Conservation (phyloP, 768 basidiomycete species). For the Podaxis sp. region DNA sequence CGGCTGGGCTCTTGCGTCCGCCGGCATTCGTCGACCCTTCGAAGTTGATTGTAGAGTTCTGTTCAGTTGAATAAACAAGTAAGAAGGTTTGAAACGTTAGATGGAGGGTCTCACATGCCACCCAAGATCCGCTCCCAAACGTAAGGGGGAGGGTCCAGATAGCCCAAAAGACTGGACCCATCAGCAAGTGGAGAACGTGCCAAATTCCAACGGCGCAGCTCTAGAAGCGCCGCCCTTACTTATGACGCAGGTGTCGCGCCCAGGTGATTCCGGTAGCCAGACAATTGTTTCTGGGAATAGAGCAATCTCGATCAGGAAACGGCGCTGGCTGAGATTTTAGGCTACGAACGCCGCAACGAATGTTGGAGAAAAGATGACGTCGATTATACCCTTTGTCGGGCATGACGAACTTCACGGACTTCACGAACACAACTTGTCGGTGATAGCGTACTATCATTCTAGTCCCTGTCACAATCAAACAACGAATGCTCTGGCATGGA, state of each 20-base stretch:
- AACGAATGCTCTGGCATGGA: slow-evolving; percentile 51
- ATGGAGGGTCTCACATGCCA: not conserved
- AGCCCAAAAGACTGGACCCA: not conserved
- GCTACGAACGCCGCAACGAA: not conserved
- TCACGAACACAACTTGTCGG: not conserved
- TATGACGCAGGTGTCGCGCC: not conserved
- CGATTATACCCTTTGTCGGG: not conserved
- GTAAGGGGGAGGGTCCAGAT: not conserved
- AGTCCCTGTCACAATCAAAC: not conserved
- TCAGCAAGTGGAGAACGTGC: not conserved
- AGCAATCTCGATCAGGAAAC: not conserved
- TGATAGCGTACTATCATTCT: not conserved
- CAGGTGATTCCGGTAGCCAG: not conserved
- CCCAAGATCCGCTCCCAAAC: not conserved
- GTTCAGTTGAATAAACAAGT: not conserved
- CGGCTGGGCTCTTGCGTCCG: not conserved
- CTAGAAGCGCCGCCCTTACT: slow-evolving; percentile 24
- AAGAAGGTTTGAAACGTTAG: not conserved
- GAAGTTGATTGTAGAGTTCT: not conserved
- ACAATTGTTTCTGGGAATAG: not conserved
- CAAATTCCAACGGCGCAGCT: not conserved
- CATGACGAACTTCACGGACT: not conserved
- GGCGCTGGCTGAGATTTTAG: not conserved
- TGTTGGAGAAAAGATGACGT: not conserved
- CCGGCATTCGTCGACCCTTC: not conserved